Base-by-base conservation (phyloP, 2,329 filamentous ascomycete genomes). In the Alternaria brassicicola region DNA sequence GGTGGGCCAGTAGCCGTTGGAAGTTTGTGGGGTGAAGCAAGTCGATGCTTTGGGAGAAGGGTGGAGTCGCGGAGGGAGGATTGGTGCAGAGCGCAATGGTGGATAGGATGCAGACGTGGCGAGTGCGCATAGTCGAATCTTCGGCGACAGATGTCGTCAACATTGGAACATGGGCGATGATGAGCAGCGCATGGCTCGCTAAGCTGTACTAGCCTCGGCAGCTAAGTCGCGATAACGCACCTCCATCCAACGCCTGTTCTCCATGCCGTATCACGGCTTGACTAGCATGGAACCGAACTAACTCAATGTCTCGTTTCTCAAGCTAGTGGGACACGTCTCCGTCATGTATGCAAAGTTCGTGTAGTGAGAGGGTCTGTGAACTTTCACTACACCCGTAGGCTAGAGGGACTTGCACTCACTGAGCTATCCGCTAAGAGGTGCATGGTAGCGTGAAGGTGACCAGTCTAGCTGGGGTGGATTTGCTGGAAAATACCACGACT, bases 131-230 rank as follows among this genome's bases (percentile, higher is more conserved):
- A 45, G 45, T 51, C 17, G 13, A 45, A 33, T 31, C 12, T 25
- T 42, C 31, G 35, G 38, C 57, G 49, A 39, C 41, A 30, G 43
- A 61, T 64, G 64, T 63, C 65, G 64, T 66, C 60, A 65, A 64
- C 51, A 41, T 52, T 55, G 38, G 36, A 15, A 33, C 39, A 48
- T 31, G 45, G 58, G 42, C 28, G 46, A 21, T 59, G 54, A 70
- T 64, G 61, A 47, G 43, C 36, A 47, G 43, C 36, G 50, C 62
- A 62, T 61, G 28, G 46, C 53, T 66, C 62, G 65, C 55, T 59
- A 52, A 33, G 12, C 56, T 55, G 45, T 43, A 55, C 52, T 42
- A 51, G 48, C 61, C 63, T 62, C 61, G 63, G 63, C 52, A 51
- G 51, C 48, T 33, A 36, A 19, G 17, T 9, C 45, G 58, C 58